Base-by-base conservation (phyloP, 2,329 filamentous ascomycete species). In the Cyanodermella asteris region DNA sequence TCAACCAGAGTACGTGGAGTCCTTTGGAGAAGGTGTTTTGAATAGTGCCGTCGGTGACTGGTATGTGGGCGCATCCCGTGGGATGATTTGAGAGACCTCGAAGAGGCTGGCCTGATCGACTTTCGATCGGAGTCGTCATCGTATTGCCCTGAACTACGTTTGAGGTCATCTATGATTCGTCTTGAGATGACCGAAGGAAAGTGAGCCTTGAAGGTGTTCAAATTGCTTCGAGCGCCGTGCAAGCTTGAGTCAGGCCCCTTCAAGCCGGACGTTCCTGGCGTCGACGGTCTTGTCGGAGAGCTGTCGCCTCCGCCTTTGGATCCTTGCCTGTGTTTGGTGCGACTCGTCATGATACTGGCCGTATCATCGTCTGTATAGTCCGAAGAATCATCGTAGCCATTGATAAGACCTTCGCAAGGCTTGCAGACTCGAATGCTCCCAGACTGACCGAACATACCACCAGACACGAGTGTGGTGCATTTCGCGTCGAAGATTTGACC, bases 401-500 rank as follows among this genome's bases (percentile, higher is more conserved):
- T 80, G 36, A 97, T 90, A 41, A 94, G 81, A 27, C 69, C 67
- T 36, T 94, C 70, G 39, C 87, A 97, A 13, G 77, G 78, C 38
- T 82, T 91, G 53, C 87, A 97, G 8, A 97, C 78, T 30, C 84
- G 65, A 20, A 97, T 58, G 9, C 70, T 77, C 5, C 80, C 76
- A 23, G 71, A 66, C 24, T 93, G 80, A 10, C 80, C 82, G 44
- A 97, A 94, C 24, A 72, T 70, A 34, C 75, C 66, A 5, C 84
- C 87, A 5, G 80, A 66, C 13, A 94, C 78, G n/a, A 84, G 70
- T 5, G 75, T 75, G 1, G 84, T 97, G 49, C 87, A 97, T 46
- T 90, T 91, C 4, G 78, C 77, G 46, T 94, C 87, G 41, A 97
- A 97, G 22, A 97, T 97, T 41, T 91, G 91, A n/a, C 87, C 87